Base-by-base conservation (phyloP, 441 rosid genomes). In the Syzygium malaccense region DNA sequence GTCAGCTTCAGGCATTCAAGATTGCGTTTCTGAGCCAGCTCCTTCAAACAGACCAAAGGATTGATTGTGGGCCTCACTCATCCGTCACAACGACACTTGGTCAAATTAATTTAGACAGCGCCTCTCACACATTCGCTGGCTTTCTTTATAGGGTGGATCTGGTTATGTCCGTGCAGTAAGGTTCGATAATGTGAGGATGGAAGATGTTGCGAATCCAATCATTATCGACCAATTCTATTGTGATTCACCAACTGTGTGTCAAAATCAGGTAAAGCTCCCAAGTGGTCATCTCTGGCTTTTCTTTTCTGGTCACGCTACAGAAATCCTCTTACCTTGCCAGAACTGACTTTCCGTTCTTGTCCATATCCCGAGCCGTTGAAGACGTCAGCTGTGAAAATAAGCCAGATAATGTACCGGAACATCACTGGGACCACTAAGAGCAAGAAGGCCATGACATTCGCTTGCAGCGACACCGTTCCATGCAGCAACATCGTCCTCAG, bases 201-300 rank as follows among this genome's bases (percentile, higher is more conserved):
- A 94, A 54, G 92, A 98, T 56, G 99, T 96, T 49, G 95, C 92
- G 37, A 97, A 98, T 93, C 99, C 99, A 33, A 96, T 98, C 88
- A 92, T 98, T 86, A 98, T 98, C 49, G 99, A 98, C 90, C 99
- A 98, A 62, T 98, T 97, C 95, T 98, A 97, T 90, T 98, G 99
- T 32, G 99, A 98, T 93, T 98, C 99, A 3, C 98, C 99, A n/a
- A 91, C 87, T 87, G 20, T 92, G 80, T 98, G 99, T 93, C 92
- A 90, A 89, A 97, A 97, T 93, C 97, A 96, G 99, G 99, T 97
- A 90, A 25, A n/a, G 78, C n/a, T 48, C 86, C 60, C 45, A 18
- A 55, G 45, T 56, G 78, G 89, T 51, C 33, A 86, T 87, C 33
- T 85, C 20, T 57, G 64, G 60, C 58, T 84, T 56, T 53, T 58